Conservation (phyloP, 805 yeast genomes). For the Yamadazyma ubonensis region DNA sequence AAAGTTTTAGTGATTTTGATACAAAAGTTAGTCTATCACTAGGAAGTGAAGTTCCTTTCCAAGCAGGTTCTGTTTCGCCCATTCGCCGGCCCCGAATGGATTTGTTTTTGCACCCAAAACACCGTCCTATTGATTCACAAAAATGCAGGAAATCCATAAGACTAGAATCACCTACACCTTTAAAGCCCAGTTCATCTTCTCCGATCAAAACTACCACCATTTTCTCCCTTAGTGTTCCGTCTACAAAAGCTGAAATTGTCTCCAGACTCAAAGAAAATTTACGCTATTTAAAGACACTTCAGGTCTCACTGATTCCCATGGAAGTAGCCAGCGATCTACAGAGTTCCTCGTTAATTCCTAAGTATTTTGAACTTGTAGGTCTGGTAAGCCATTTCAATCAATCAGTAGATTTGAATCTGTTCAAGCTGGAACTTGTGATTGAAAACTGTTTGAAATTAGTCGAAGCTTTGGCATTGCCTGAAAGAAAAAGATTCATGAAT, state of each 20-base stretch:
- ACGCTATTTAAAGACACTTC: neutral
- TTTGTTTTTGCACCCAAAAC: neutral
- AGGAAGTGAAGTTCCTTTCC: too few relatives aligned
- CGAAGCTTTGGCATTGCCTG: neutral
- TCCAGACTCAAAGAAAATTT: constrained; percentile 1
- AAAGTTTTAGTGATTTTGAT: too few relatives aligned
- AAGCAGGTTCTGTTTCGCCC: neutral
- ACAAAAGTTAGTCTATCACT: too few relatives aligned
- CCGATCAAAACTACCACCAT: neutral
- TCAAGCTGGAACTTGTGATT: constrained; percentile 9
- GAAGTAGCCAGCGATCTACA: neutral
- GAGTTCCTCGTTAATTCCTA: neutral
- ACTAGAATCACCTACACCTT: neutral
- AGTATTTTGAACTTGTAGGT: constrained; percentile 10
- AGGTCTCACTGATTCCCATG: neutral
- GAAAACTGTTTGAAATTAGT: constrained; percentile 11
- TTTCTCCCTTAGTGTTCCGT: neutral
- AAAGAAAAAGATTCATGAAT: constrained; percentile 2
- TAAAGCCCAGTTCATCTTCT: neutral
- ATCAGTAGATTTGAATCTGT: constrained; percentile 1
- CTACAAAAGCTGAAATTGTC: constrained; percentile 1
- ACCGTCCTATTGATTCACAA: neutral
- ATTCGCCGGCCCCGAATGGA: neutral
- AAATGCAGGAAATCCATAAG: neutral
- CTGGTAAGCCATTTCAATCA: constrained; percentile 8